Conservation (phyloP, 2,329 filamentous ascomycete genomes). For the Colletotrichum australisinense region DNA sequence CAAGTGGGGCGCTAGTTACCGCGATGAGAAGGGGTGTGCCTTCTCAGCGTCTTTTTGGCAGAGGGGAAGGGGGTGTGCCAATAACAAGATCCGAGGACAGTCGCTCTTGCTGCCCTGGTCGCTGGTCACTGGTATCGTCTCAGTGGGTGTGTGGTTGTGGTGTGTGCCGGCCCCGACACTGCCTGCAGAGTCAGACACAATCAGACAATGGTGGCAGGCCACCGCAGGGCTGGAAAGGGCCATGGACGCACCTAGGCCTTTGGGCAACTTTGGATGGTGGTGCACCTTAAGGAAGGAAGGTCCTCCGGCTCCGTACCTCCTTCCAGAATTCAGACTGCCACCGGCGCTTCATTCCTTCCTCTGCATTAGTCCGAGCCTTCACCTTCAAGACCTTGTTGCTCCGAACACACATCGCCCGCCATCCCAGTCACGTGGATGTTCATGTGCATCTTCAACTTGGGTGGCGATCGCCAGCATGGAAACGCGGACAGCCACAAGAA, state of each 20-base stretch:
- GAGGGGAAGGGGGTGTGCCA: background rate
- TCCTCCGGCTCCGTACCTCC: too few species aligned
- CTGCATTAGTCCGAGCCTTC: background rate
- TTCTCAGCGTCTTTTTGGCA: background rate
- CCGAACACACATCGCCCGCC: background rate
- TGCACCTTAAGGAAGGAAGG: background rate
- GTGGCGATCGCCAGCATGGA: background rate
- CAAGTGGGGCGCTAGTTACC: background rate
- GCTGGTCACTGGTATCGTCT: background rate
- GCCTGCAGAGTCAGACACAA: background rate
- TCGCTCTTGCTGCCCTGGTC: background rate
- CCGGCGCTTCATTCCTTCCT: background rate
- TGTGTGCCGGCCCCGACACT: background rate
- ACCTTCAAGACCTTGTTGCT: background rate
- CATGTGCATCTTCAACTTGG: background rate
- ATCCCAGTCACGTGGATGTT: background rate
- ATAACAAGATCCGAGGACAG: background rate
- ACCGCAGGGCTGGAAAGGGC: background rate
- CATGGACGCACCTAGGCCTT: conserved; percentile 19
- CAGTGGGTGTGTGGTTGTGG: background rate
- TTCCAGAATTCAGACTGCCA: background rate
- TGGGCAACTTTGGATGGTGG: conserved; percentile 38
- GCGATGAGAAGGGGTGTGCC: background rate
- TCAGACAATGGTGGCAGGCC: too few species aligned
- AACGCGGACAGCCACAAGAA: background rate